Evolutionary conservation across 371 early-diverging fungal genomes (phyloP).

Genomic region (Catenaria anguillulae): DNA sequence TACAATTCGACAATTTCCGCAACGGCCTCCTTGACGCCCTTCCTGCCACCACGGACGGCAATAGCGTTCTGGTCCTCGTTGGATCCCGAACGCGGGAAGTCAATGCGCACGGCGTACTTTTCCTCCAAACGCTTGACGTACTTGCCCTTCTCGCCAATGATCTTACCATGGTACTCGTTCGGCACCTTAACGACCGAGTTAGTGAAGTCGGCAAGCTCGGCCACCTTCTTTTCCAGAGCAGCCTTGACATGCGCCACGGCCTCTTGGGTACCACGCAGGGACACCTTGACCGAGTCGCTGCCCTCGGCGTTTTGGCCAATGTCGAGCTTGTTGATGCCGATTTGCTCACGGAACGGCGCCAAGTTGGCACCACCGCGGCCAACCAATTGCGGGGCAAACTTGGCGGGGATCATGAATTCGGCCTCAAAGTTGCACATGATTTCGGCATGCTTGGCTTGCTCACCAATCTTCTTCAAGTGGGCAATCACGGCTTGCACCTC

Average conservation of each 20-base stretch:
- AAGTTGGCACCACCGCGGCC: slow-evolving; percentile 76
- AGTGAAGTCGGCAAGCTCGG: slow-evolving; percentile 57
- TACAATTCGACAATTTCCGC: neutral
- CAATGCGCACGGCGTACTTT: slow-evolving; percentile 57
- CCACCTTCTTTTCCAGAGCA: slow-evolving; percentile 48
- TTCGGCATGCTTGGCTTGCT: slow-evolving; percentile 52
- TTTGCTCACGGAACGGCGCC: slow-evolving; percentile 55
- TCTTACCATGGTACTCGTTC: slow-evolving; percentile 45
- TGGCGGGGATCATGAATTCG: slow-evolving; percentile 49
- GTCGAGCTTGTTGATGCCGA: slow-evolving; percentile 56
- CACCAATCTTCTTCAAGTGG: slow-evolving; percentile 45
- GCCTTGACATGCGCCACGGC: slow-evolving; percentile 60
- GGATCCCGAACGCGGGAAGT: slow-evolving; percentile 42
- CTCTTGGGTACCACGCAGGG: slow-evolving; percentile 60
- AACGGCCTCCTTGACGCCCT: neutral
- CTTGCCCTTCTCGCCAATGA: slow-evolving; percentile 60
- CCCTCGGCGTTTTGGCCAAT: slow-evolving; percentile 33
- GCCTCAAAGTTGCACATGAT: slow-evolving; percentile 49
- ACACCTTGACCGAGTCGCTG: slow-evolving; percentile 34
- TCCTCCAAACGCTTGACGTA: slow-evolving; percentile 68
- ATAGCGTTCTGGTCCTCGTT: slow-evolving; percentile 40
- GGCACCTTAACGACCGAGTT: slow-evolving; percentile 43
- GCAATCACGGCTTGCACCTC: slow-evolving; percentile 53
- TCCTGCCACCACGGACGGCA: slow-evolving; percentile 12
- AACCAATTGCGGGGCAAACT: slow-evolving; percentile 62